phyloP scores from a whole-genome alignment of 257 asterid species.

The Forsythia suspensa region DNA sequence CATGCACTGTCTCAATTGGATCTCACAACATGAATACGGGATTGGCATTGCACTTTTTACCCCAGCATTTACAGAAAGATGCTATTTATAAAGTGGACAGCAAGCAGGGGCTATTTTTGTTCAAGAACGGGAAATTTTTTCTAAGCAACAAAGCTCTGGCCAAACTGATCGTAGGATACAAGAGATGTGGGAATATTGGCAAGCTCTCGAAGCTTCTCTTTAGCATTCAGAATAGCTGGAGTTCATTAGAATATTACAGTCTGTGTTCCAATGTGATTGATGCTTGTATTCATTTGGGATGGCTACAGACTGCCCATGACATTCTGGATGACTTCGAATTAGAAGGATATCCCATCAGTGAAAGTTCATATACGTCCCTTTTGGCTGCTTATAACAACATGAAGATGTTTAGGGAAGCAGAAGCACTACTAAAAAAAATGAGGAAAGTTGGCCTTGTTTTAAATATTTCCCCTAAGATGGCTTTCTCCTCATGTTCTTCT shows the following conservation, averaged over 20 bases:
- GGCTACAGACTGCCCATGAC: slow-evolving; percentile 95
- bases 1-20: slow-evolving; percentile 56
- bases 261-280: slow-evolving; percentile 53
- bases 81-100: slow-evolving; percentile 41
- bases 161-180: slow-evolving; percentile 50
- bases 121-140: slow-evolving; percentile 53
- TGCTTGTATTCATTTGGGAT: slow-evolving; percentile 67
- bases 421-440: slow-evolving; percentile 50
- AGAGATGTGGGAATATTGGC: slow-evolving; percentile 49
- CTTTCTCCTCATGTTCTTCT: slow-evolving; percentile 11
- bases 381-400: slow-evolving; percentile 50
- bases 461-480: slow-evolving; percentile 20
- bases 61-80: slow-evolving; percentile 52
- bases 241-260: slow-evolving; percentile 28
- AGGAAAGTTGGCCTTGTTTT: slow-evolving; percentile 25
- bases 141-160: slow-evolving; percentile 71
- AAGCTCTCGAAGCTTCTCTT: slow-evolving; percentile 66
- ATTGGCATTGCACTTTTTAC: slow-evolving; percentile 52
- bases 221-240: slow-evolving; percentile 40
- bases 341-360: slow-evolving; percentile 35
- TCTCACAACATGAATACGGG: slow-evolving; percentile 66
- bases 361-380: slow-evolving; percentile 49
- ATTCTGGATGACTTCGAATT: slow-evolving; percentile 73
- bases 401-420: slow-evolving; percentile 67
- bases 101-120: slow-evolving; percentile 41